Conservation (phyloP, 2,329 filamentous ascomycete genomes). For the Aspergillus felis region DNA sequence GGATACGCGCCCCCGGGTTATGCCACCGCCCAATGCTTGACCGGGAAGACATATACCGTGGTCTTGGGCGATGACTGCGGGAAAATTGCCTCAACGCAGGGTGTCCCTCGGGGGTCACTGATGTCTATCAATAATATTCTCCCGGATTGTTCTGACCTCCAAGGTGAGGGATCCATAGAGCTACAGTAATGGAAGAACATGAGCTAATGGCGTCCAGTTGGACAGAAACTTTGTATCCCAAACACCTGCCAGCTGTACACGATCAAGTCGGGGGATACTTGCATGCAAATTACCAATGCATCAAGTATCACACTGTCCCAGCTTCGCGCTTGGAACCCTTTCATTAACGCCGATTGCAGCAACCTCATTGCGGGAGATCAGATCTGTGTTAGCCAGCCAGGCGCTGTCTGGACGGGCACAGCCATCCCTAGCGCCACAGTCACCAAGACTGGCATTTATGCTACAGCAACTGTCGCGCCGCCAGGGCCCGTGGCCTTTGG, state of each 20-base stretch:
- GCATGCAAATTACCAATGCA: background rate
- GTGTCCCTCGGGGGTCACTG: conserved; percentile 1
- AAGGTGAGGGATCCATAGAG: background rate
- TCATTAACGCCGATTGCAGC: conserved; percentile 6
- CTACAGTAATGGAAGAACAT: no score
- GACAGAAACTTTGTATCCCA: conserved; percentile 3
- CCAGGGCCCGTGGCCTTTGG: conserved; percentile 2
- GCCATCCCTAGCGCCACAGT: background rate
- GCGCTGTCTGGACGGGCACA: background rate
- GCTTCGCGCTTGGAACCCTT: conserved; percentile 7
- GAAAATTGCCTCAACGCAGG: background rate
- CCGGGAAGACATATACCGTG: conserved; percentile 1
- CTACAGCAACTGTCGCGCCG: conserved; percentile 1
- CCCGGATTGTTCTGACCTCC: conserved; percentile 4
- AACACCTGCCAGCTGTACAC: conserved; percentile 3
- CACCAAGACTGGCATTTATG: conserved; percentile 1
- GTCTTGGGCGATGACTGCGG: conserved; percentile 3
- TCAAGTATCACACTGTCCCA: background rate
- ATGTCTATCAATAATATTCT: conserved; percentile 1
- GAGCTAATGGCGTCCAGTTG: background rate
- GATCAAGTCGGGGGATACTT: background rate
- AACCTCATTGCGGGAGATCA: conserved; percentile 8
- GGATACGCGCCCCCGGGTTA: background rate
- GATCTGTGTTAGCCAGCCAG: conserved; percentile 5
- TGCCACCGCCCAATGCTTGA: background rate